These are phyloP conservation scores for Erysimum cheiri DNA, from an alignment of 441 rosid genomes.

Conservation along the genomic window DNA sequence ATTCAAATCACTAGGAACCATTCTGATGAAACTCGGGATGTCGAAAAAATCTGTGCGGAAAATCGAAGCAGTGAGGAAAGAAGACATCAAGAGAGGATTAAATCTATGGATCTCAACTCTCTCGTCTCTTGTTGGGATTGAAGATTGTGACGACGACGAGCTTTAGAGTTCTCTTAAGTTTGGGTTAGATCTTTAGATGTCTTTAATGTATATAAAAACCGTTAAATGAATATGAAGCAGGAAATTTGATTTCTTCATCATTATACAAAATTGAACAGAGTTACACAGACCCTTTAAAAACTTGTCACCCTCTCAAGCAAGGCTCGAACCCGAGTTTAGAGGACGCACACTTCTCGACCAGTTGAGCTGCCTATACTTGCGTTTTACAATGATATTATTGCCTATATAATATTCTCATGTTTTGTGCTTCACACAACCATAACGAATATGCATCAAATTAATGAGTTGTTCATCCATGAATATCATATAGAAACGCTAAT, in stretches of 20 bases:
- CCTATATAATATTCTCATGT: too few species aligned
- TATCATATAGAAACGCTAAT: too few species aligned
- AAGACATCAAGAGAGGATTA: conserved; percentile 55
- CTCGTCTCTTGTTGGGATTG: conserved; percentile 55
- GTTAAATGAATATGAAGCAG: conserved; percentile 3
- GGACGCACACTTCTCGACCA: too few species aligned
- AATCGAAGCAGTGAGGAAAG: conserved; percentile 56
- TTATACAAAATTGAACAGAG: conserved; percentile 31
- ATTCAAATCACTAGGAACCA: conserved; percentile 67
- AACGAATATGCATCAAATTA: too few species aligned
- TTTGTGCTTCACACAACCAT: too few species aligned
- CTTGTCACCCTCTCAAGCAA: too few species aligned
- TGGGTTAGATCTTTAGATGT: conserved; percentile 18
- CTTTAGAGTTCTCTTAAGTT: neutral
- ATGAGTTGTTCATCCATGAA: too few species aligned
- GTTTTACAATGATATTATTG: too few species aligned
- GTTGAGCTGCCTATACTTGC: too few species aligned
- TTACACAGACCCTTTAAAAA: too few species aligned
- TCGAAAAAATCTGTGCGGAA: conserved; percentile 60
- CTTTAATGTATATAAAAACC: conserved; percentile 5
- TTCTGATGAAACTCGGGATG: conserved; percentile 71
- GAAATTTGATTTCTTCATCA: conserved; percentile 25
- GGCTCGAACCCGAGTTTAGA: too few species aligned
- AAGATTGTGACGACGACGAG: conserved; percentile 15
- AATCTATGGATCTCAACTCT: conserved; percentile 62